A percentile compares a stretch with the other conserved stretches of the same genome.
phyloP scores from a whole-genome alignment of 2,329 filamentous ascomycete species.

The Alternaria novae-zelandiae region DNA sequence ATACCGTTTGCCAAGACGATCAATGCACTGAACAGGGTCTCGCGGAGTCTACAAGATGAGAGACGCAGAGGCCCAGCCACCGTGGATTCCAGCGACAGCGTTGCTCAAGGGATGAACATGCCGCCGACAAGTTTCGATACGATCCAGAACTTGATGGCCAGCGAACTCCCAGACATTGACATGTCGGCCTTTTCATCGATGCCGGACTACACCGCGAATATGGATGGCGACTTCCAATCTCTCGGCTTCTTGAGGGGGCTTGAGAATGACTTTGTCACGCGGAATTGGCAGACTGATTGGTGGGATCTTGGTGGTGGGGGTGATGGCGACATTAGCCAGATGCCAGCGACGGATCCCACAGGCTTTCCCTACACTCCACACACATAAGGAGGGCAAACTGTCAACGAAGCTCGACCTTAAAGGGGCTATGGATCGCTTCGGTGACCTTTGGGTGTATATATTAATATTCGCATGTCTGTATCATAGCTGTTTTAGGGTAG shows the following conservation, averaged over 20 bases:
- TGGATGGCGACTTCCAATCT: conserved; percentile 31
- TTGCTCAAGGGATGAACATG: not conserved
- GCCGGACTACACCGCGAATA: conserved; percentile 22
- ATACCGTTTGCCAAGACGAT: conserved; percentile 34
- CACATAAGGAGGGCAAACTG: not conserved
- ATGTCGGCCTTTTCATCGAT: conserved; percentile 21
- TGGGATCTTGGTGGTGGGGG: conserved; percentile 31
- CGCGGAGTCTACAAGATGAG: conserved; percentile 32
- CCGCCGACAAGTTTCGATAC: conserved; percentile 10
- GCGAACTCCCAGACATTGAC: conserved; percentile 22
- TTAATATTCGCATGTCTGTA: not conserved
- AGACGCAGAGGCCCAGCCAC: conserved; percentile 6
- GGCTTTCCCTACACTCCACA: not conserved
- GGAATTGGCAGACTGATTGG: conserved; percentile 39
- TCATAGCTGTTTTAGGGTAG: not conserved
- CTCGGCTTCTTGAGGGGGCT: conserved; percentile 34
- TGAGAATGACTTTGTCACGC: conserved; percentile 37
- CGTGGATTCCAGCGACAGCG: not conserved
- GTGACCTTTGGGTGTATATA: not conserved
- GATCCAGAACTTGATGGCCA: conserved; percentile 16
- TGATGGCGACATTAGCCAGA: not conserved
- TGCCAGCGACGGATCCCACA: not conserved
- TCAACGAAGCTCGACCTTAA: not conserved
- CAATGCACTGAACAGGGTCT: conserved; percentile 38
- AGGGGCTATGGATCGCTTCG: not conserved